Percentiles rank a stretch among this genome's conserved stretches.
These are phyloP conservation scores for Lichtheimia corymbifera DNA, from an alignment of 371 early-diverging fungal genomes.

Conservation along the genomic window DNA sequence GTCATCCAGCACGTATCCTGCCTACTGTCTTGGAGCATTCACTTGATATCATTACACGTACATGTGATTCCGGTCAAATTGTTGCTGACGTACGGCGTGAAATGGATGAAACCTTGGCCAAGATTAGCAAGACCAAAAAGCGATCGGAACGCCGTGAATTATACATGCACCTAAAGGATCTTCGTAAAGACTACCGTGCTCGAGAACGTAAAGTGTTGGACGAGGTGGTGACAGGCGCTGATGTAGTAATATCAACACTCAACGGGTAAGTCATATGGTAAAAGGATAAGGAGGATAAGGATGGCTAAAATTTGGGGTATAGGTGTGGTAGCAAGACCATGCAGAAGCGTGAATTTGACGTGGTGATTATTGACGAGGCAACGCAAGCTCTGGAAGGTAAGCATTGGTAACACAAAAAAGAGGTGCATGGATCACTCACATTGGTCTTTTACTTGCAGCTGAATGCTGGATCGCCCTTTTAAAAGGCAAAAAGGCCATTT, in stretches of 20 bases:
- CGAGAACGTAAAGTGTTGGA: slow-evolving; percentile 75
- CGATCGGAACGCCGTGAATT: slow-evolving; percentile 67
- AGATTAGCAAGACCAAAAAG: slow-evolving; percentile 64
- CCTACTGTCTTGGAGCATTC: slow-evolving; percentile 71
- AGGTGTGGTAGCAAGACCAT: slow-evolving; percentile 60
- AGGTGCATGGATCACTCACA: not conserved
- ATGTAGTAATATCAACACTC: slow-evolving; percentile 64
- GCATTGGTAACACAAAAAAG: not conserved
- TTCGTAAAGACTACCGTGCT: slow-evolving; percentile 71
- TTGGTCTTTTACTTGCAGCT: slow-evolving; percentile 14
- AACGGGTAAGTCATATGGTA: slow-evolving; percentile 47
- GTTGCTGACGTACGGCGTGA: slow-evolving; percentile 80
- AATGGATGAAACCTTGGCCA: slow-evolving; percentile 70
- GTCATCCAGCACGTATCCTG: slow-evolving; percentile 85
- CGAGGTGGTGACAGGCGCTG: slow-evolving; percentile 62
- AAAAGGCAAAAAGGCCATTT: slow-evolving; percentile 77
- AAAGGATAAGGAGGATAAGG: no score
- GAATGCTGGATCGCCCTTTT: slow-evolving; percentile 92
- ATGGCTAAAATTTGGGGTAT: not conserved
- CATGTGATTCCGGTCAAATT: slow-evolving; percentile 76
- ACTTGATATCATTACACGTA: slow-evolving; percentile 68
- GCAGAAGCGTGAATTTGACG: slow-evolving; percentile 76
- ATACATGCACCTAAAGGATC: slow-evolving; percentile 68
- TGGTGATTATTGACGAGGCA: slow-evolving; percentile 93
- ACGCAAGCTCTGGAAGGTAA: slow-evolving; percentile 84